Conservation (phyloP, 2,329 filamentous ascomycete species). For the Trichoderma pleuroti region DNA sequence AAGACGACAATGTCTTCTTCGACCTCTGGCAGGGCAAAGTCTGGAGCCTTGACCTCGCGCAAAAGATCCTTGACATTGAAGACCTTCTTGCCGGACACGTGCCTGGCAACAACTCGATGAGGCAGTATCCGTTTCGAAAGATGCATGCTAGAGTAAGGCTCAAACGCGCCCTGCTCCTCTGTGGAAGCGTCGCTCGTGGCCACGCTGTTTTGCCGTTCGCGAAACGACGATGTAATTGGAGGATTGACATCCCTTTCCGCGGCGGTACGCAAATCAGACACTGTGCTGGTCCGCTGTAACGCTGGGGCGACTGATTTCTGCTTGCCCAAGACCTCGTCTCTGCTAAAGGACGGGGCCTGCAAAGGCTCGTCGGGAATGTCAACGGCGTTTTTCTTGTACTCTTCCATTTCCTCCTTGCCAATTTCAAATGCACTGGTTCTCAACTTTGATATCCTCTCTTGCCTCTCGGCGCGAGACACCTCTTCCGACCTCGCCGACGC, state of each 20-base stretch:
- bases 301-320: slow-evolving; percentile 26
- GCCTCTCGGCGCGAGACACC: slow-evolving; percentile 45
- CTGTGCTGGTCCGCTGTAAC: slow-evolving; percentile 44
- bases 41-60: slow-evolving; percentile 74
- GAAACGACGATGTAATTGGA: not conserved
- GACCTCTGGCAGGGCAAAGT: slow-evolving; percentile 75
- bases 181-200: slow-evolving; percentile 24
- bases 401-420: slow-evolving; percentile 55
- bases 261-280: slow-evolving; percentile 29
- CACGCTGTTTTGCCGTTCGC: slow-evolving; percentile 19
- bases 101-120: slow-evolving; percentile 74
- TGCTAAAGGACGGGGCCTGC: slow-evolving; percentile 53
- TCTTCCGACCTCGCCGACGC: slow-evolving; percentile 64
- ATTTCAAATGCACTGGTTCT: slow-evolving; percentile 57
- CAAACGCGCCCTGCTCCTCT: slow-evolving; percentile 56
- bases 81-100: slow-evolving; percentile 71
- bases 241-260: slow-evolving; percentile 21
- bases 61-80: slow-evolving; percentile 78
- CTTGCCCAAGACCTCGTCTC: slow-evolving; percentile 57
- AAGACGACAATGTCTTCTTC: slow-evolving; percentile 89
- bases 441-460: slow-evolving; percentile 49
- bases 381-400: slow-evolving; percentile 55
- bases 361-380: slow-evolving; percentile 50
- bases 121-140: slow-evolving; percentile 79
- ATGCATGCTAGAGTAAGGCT: slow-evolving; percentile 82